Evolutionary conservation across 441 rosid genomes (phyloP).

Genomic region (Eutrema salsugineum): DNA sequence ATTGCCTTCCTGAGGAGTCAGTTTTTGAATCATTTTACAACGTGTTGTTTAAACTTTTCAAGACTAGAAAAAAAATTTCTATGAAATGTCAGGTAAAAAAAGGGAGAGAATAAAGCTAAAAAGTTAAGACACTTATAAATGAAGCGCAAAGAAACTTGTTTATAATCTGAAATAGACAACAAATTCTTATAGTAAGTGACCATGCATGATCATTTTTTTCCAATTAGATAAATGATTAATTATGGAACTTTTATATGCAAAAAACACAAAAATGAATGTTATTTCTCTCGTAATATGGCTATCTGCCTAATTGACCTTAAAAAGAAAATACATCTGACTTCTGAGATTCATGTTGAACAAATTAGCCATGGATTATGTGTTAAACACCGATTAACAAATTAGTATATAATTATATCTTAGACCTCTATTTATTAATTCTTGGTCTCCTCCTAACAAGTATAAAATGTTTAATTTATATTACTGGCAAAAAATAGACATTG

Average conservation of each 20-base stretch:
- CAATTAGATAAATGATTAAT: background rate
- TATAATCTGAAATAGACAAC: background rate
- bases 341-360: background rate
- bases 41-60: background rate
- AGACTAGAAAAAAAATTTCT: background rate
- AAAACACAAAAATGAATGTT: background rate
- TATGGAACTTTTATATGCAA: background rate
- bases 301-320: background rate
- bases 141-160: background rate
- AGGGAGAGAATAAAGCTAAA: background rate
- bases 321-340: background rate
- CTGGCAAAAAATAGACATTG: no score
- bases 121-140: background rate
- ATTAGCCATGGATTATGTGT: background rate
- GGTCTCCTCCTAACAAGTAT: no score
- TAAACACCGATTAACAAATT: background rate
- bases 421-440: no score
- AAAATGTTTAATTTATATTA: no score
- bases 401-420: no score
- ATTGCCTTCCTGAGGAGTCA: background rate
- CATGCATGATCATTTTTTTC: background rate
- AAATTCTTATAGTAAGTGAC: background rate
- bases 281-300: background rate
- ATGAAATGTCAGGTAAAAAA: background rate
- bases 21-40: no score